Conservation (phyloP, 2,329 filamentous ascomycete species). For the Ascomycota sp. region DNA sequence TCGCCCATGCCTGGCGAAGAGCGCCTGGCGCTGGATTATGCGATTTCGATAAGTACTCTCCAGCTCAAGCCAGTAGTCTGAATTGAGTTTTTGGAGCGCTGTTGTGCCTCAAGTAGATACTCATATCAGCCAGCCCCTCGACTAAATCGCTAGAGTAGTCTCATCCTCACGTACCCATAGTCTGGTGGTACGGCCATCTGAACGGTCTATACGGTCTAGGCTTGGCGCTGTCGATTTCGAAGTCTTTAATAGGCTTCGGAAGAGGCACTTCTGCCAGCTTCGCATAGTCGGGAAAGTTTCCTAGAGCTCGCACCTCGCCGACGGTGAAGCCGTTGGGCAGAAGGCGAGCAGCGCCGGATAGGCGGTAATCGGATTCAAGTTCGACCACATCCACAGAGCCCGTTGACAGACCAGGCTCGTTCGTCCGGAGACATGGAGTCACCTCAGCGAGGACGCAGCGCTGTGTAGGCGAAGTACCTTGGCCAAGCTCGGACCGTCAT, state of each 20-base stretch:
- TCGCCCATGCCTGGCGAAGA: constrained; percentile 43
- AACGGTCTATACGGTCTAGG: constrained; percentile 61
- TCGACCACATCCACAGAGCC: background rate
- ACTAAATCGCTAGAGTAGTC: background rate
- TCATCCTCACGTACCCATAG: constrained; percentile 44
- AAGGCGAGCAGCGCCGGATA: constrained; percentile 18
- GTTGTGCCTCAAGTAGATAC: background rate
- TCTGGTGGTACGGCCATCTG: constrained; percentile 66
- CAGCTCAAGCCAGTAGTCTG: constrained; percentile 79
- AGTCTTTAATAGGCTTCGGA: constrained; percentile 39
- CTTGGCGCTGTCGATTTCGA: constrained; percentile 45
- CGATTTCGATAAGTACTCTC: constrained; percentile 50
- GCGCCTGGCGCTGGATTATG: constrained; percentile 44
- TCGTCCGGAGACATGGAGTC: too few species aligned
- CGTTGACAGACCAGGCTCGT: too few species aligned
- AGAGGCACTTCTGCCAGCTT: constrained; percentile 49
- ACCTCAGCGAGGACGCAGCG: too few species aligned
- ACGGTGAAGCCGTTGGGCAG: constrained; percentile 48
- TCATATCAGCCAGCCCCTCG: background rate
- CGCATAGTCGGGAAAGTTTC: constrained; percentile 60
- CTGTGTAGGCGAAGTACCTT: too few species aligned
- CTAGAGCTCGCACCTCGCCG: constrained; percentile 45
- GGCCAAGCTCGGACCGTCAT: too few species aligned
- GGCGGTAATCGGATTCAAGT: constrained; percentile 9
- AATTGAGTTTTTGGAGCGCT: constrained; percentile 62